Evolutionary conservation across 441 rosid genomes (phyloP), one percentile per base, ranked within the genome.

Genomic region (Manihot esculenta): DNA sequence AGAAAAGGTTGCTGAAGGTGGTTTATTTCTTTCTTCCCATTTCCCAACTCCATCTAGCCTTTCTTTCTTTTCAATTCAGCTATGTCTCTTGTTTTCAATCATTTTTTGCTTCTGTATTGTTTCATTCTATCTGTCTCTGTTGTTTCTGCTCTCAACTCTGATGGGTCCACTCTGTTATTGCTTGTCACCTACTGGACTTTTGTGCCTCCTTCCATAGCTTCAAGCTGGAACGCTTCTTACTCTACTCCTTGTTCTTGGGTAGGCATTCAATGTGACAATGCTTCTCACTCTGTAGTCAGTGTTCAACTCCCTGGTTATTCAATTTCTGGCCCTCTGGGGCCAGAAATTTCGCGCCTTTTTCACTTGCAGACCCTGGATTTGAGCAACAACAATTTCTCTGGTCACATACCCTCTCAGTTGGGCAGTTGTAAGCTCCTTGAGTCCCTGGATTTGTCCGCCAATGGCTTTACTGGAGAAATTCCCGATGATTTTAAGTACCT

Each of bases 191-290:
- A 75, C 65, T 85, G 90, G 84, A 79, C 71, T 17, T 58, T 71
- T n/a, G 64, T 81, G 45, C 91, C 92, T 60, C 41, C 83, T 66
- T 10, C 78, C 17, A 38, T 90, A 7, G 21, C 69, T 57, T 88
- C 85, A 2, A 74, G 80, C 47, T 93, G 97, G 96, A 85, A 82
- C 72, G 60, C 86, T 64, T 81, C 93, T 4, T 78, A 83, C 55
- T 26, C 85, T 49, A 82, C 74, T 74, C 91, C 92, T 0, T 91
- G 98, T 79, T 71, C 78, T 17, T 93, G 97, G 98, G 64, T 75
- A 9, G 96, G 97, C 63, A 67, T 93, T 38, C 67, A 21, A 9
- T 89, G 96, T 77, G 84, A 87, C 71, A 21, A 1, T 62, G 12
- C 4, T 41, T 27, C 65, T 24, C 66, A 24, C 51, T 41, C 67